Percentiles rank a stretch among this genome's conserved stretches.
Conservation (phyloP, 257 asterid genomes). For the Voacanga thouarsii region DNA sequence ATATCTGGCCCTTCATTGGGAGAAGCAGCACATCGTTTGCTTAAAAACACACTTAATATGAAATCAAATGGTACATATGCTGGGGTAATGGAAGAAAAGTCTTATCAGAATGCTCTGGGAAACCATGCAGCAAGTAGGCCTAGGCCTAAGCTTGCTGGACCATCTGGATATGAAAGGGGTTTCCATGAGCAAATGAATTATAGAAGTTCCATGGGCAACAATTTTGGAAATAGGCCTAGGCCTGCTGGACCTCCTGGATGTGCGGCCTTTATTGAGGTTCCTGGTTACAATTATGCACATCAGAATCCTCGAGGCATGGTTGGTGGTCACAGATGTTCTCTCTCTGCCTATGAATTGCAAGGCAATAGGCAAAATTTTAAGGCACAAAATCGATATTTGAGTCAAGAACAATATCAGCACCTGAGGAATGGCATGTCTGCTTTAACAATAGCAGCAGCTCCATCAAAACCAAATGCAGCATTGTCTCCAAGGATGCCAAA, state of each 20-base stretch:
- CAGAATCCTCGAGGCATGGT: conserved; percentile 35
- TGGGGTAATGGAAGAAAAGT: conserved; percentile 30
- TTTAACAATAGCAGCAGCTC: conserved; percentile 42
- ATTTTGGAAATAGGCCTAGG: conserved; percentile 37
- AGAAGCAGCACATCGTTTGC: conserved; percentile 91
- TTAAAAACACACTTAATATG: conserved; percentile 63
- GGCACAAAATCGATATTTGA: conserved; percentile 37
- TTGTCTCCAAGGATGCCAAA: conserved; percentile 36
- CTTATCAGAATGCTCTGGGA: conserved; percentile 32
- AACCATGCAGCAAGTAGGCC: conserved; percentile 39
- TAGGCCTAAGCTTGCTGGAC: conserved; percentile 81
- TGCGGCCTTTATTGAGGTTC: conserved; percentile 37
- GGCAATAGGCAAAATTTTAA: conserved; percentile 36
- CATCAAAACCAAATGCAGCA: conserved; percentile 23
- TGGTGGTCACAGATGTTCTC: conserved; percentile 35
- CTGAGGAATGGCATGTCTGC: conserved; percentile 53
- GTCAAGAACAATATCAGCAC: conserved; percentile 46
- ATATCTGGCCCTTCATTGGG: conserved; percentile 80
- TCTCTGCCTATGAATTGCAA: conserved; percentile 30
- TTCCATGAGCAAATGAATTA: conserved; percentile 30
- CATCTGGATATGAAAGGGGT: conserved; percentile 68
- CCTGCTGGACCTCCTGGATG: conserved; percentile 43
- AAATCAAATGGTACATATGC: conserved; percentile 29
- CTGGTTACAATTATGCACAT: conserved; percentile 26
- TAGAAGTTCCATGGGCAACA: conserved; percentile 33